These are phyloP conservation scores for Platismatia glauca DNA, from an alignment of 495 filamentous ascomycete species.

Conservation along the genomic window DNA sequence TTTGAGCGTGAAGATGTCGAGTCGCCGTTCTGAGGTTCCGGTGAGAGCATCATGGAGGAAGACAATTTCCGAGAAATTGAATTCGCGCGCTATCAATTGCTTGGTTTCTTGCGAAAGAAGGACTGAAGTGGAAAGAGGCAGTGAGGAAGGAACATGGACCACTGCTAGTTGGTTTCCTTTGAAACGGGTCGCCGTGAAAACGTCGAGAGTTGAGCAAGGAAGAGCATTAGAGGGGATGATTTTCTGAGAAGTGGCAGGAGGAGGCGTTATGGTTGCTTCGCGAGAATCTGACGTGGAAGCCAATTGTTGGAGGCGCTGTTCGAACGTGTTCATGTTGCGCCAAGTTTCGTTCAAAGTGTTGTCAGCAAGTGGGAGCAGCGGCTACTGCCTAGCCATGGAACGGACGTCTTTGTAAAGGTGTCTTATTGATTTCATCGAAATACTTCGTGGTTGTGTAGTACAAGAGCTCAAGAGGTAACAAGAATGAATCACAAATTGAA, in stretches of 20 bases:
- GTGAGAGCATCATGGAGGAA: slow-evolving; percentile 51
- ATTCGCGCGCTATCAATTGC: slow-evolving; percentile 62
- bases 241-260: neutral
- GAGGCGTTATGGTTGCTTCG: neutral
- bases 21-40: slow-evolving; percentile 12
- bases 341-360: neutral
- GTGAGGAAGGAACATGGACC: slow-evolving; percentile 39
- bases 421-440: neutral
- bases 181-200: slow-evolving; percentile 51
- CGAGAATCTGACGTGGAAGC: neutral
- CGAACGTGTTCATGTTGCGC: slow-evolving; percentile 8
- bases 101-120: slow-evolving; percentile 45
- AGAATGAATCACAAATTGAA: neutral
- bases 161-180: slow-evolving; percentile 62
- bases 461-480: too few species aligned
- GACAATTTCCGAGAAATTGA: slow-evolving; percentile 79
- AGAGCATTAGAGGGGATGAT: neutral
- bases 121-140: slow-evolving; percentile 12
- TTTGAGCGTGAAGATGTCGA: slow-evolving; percentile 57
- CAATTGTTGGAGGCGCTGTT: slow-evolving; percentile 9
- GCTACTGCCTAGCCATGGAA: neutral
- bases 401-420: neutral
- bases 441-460: neutral
- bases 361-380: neutral
- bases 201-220: slow-evolving; percentile 47